These are phyloP conservation scores for Aspergillus oerlinghausenensis DNA, from an alignment of 2,329 filamentous ascomycete genomes.

Conservation along the genomic window DNA sequence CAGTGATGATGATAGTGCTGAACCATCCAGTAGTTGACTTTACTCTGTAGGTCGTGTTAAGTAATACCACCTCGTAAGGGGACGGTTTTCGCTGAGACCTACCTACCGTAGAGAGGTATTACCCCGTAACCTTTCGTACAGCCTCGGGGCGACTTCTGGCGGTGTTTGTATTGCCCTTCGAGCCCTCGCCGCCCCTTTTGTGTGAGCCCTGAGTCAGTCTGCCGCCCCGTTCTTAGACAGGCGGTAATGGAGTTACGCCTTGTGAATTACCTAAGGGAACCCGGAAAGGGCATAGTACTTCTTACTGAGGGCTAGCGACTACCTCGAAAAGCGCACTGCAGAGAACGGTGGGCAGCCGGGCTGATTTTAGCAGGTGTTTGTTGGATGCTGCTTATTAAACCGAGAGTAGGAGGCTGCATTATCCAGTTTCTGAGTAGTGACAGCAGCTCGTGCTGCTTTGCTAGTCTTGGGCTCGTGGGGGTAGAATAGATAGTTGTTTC, in stretches of 20 bases:
- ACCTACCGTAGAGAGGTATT: too few relatives aligned
- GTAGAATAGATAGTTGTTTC: background rate
- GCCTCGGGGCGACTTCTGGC: conserved; percentile 5
- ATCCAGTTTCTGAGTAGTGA: background rate
- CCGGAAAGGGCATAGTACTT: background rate
- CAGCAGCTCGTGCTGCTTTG: conserved; percentile 10
- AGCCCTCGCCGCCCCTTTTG: background rate
- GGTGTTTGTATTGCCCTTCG: background rate
- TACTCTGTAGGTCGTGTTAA: background rate
- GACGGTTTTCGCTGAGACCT: too few relatives aligned
- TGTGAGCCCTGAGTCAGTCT: background rate
- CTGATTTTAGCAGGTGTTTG: background rate
- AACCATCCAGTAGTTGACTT: background rate
- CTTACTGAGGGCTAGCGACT: too few relatives aligned
- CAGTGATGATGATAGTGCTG: background rate
- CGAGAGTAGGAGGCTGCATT: background rate
- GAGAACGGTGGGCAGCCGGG: background rate
- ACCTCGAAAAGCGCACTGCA: background rate
- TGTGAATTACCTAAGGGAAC: background rate
- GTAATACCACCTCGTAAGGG: background rate
- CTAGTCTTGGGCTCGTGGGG: conserved; percentile 6
- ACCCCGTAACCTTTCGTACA: background rate
- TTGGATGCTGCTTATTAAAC: background rate
- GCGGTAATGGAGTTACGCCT: background rate
- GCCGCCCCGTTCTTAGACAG: background rate